Conservation (phyloP, 78 protist genomes). For the Planoprotostelium fungivorum region DNA sequence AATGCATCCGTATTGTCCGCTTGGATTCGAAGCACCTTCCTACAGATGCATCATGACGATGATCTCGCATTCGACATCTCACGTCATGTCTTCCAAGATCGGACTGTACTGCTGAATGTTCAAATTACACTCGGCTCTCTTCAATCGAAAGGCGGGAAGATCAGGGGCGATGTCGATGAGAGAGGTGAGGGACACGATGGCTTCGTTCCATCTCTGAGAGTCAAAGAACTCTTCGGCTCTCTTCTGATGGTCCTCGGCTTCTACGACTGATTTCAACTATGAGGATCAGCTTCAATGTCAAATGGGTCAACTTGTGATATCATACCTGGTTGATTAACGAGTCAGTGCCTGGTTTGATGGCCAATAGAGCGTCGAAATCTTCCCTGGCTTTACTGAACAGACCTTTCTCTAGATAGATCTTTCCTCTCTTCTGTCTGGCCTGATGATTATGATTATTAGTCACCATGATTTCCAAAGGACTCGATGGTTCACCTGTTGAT, state of each 20-base stretch:
- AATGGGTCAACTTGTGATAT: not conserved
- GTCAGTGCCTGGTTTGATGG: not conserved
- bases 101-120: not conserved
- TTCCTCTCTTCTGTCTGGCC: not conserved
- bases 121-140: not conserved
- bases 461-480: not conserved
- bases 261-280: not conserved
- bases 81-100: not conserved
- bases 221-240: not conserved
- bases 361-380: not conserved
- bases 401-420: not conserved
- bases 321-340: not conserved
- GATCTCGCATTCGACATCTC: not conserved
- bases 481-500: not conserved
- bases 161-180: not conserved
- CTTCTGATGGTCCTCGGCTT: not conserved
- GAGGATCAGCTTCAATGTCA: not conserved
- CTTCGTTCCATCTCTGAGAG: not conserved
- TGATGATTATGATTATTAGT: not conserved
- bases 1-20: not conserved
- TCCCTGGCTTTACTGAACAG: not conserved
- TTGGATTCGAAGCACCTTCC: not conserved
- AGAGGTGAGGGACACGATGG: not conserved
- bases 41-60: too few species aligned
- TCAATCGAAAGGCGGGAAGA: not conserved